Evolutionary conservation across 495 filamentous ascomycete genomes (phyloP), one percentile per base, ranked within the genome.

Genomic region (Lasiosphaeris hirsuta): DNA sequence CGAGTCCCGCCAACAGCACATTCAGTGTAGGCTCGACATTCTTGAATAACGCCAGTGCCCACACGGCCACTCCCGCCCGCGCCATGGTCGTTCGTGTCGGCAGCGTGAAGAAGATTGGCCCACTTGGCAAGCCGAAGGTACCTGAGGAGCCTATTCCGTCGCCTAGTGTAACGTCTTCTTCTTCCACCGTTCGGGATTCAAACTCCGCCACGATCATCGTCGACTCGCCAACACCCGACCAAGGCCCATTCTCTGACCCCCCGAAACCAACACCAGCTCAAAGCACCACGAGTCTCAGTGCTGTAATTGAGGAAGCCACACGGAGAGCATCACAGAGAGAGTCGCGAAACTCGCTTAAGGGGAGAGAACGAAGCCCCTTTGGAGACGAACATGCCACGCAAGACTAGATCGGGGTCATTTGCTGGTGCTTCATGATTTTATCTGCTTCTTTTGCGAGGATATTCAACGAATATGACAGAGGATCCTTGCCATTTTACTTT

Each of bases 1-100:
- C 40, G 68, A 75, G 72, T 58, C 69, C 69, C 4, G 62, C 71
- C n/a, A 63, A 63, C 58, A 72, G 69, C 67, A 73, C 82, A 37
- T 86, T 86, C 64, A 85, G 81, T 64, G 80, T 87, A 43, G 83
- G 84, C 5, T 84, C 82, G 13, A 85, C 83, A 7, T 87, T 87
- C 70, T 63, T 87, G 50, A 86, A 84, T 69, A 82, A 79, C 54
- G 81, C 79, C 39, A 81, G 69, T 60, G 75, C 78, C 36, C 69
- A 72, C 43, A 80, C 76, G 0, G 81, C 80, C 5, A 81, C 76
- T 4, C 76, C 75, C 9, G 76, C 78, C 5, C 72, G 75, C 17
- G 80, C 81, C 38, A 79, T 81, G 63, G 73, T 82, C 48, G 73
- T 84, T 13, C 75, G 77, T 23, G 76, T 82, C n/a, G 74, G 76